These are phyloP conservation scores for Scleroderma citrinum DNA, from an alignment of 768 basidiomycete genomes.

Conservation along the genomic window DNA sequence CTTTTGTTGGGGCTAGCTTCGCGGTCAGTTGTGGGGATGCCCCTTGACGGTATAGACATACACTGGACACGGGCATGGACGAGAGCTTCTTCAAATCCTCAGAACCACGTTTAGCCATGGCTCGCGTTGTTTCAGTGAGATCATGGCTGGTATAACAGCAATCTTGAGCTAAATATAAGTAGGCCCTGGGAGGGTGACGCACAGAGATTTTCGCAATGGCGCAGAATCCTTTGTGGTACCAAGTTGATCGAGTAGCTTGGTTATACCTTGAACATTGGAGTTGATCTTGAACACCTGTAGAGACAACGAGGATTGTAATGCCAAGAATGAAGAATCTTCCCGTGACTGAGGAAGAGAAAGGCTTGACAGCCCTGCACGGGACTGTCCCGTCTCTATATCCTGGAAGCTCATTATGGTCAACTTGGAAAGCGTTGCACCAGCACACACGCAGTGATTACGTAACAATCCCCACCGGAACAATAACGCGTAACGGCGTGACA, in stretches of 20 bases:
- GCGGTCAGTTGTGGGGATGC: background rate
- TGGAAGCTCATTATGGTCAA: constrained; percentile 44
- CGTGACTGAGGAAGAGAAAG: constrained; percentile 30
- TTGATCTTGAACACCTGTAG: constrained; percentile 99
- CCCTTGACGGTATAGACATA: constrained; percentile 27
- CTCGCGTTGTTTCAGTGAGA: constrained; percentile 88
- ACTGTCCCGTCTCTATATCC: constrained; percentile 42
- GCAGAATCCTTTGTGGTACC: constrained; percentile 81
- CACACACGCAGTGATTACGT: too few species aligned
- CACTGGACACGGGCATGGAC: constrained; percentile 54
- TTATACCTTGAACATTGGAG: constrained; percentile 91
- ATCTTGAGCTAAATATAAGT: constrained; percentile 2
- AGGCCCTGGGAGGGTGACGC: constrained; percentile 27
- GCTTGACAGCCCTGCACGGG: constrained; percentile 25
- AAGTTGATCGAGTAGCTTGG: constrained; percentile 94
- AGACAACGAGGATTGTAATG: constrained; percentile 72
- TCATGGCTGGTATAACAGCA: constrained; percentile 60
- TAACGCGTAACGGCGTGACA: constrained; percentile 9
- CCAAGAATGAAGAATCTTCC: constrained; percentile 71
- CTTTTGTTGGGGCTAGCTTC: constrained; percentile 66
- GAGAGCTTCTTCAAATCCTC: constrained; percentile 91
- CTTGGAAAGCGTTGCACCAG: background rate
- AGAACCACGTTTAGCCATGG: constrained; percentile 91
- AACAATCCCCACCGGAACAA: background rate
- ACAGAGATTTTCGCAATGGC: constrained; percentile 79